phyloP scores from a whole-genome alignment of 1,284 basidiomycete species.

The Ceratobasidium papillatum region DNA sequence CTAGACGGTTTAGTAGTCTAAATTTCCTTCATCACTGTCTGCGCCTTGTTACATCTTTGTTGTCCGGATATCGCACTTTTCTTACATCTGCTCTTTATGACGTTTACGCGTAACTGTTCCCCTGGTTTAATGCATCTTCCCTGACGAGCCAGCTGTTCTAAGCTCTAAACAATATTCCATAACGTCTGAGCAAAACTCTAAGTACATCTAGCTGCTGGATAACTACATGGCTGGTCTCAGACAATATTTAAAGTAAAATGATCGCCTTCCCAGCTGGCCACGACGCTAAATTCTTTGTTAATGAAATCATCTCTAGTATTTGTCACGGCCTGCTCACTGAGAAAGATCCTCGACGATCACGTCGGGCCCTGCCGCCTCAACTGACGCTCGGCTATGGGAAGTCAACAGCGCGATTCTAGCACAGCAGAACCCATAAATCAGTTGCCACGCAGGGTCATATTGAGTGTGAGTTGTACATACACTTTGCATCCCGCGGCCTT shows the following conservation, averaged over 20 bases:
- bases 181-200: background rate
- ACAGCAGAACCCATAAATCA: background rate
- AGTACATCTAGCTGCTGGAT: background rate
- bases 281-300: background rate
- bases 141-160: background rate
- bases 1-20: constrained; percentile 45
- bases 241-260: background rate
- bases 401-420: constrained; percentile 22
- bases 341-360: constrained; percentile 42
- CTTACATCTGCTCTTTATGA: constrained; percentile 11
- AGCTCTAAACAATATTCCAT: background rate
- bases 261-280: constrained; percentile 19
- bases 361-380: constrained; percentile 41
- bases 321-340: constrained; percentile 28
- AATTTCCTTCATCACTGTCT: constrained; percentile 13
- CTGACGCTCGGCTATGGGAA: constrained; percentile 24
- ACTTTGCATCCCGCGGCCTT: constrained; percentile 43
- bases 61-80: background rate
- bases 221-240: background rate
- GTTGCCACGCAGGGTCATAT: background rate
- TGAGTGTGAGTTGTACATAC: background rate
- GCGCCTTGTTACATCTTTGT: background rate
- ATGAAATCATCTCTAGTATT: too few species aligned
- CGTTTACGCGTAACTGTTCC: constrained; percentile 25
- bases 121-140: background rate